Percentiles rank a stretch among this genome's conserved stretches.
These are phyloP conservation scores for Phialophora verrucosa DNA, from an alignment of 2,329 filamentous ascomycete species.

Conservation along the genomic window DNA sequence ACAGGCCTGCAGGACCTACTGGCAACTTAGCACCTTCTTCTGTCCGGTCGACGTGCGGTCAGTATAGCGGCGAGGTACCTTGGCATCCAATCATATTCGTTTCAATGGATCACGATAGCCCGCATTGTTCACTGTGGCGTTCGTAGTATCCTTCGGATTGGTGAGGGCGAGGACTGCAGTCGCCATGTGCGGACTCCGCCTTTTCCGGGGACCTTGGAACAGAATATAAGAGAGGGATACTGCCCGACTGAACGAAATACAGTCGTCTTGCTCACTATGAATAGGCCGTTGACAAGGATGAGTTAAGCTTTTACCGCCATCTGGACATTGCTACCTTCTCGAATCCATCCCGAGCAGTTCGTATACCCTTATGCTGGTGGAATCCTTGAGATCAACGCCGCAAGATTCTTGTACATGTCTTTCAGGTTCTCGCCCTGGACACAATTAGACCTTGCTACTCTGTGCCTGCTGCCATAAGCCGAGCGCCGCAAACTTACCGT, in stretches of 20 bases:
- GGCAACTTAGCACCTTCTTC: background rate
- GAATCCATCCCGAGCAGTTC: background rate
- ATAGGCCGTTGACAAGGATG: background rate
- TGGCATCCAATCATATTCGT: too few species aligned
- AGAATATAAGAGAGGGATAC: background rate
- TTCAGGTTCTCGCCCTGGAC: background rate
- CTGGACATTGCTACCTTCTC: background rate
- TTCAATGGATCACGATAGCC: too few species aligned
- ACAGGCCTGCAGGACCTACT: background rate
- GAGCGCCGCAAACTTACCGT: background rate
- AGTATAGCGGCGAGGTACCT: too few species aligned
- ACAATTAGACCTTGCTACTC: background rate
- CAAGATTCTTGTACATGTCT: conserved; percentile 3
- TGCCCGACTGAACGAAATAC: background rate
- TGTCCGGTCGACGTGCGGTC: too few species aligned
- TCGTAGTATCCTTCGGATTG: background rate
- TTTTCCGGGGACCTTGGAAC: background rate
- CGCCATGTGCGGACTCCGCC: background rate
- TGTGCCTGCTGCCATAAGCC: background rate
- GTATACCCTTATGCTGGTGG: background rate
- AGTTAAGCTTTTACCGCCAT: background rate
- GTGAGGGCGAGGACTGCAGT: background rate
- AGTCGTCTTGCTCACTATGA: background rate
- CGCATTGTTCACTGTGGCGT: background rate
- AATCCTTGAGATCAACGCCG: background rate